Evolutionary conservation across 2,329 filamentous ascomycete genomes (phyloP).

Genomic region (Raffaelea arxii): DNA sequence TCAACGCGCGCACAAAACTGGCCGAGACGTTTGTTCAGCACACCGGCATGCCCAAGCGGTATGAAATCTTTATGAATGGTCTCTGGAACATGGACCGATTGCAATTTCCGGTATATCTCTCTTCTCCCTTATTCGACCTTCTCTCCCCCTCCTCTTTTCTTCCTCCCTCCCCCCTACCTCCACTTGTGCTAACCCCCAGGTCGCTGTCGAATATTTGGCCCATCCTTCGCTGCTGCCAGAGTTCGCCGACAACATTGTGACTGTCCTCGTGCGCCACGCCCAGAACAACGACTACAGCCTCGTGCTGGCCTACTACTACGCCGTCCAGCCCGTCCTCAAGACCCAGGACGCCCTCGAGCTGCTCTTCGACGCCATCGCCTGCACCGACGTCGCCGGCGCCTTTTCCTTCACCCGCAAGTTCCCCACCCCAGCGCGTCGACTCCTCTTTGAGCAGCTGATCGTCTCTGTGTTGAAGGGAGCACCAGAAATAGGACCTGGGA

Average conservation of each 20-base stretch:
- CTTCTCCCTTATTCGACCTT: not conserved
- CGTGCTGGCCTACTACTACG: constrained; percentile 69
- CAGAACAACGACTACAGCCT: constrained; percentile 51
- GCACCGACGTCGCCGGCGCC: constrained; percentile 59
- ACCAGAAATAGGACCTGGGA: constrained; percentile 14
- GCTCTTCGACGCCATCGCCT: constrained; percentile 60
- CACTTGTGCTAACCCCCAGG: constrained; percentile 23
- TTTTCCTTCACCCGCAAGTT: constrained; percentile 63
- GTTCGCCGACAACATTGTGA: constrained; percentile 75
- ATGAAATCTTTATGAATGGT: constrained; percentile 72
- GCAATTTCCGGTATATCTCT: constrained; percentile 48
- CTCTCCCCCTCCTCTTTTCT: no score
- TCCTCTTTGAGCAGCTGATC: constrained; percentile 59
- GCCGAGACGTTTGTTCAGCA: constrained; percentile 48
- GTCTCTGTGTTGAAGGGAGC: constrained; percentile 41
- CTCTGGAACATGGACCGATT: constrained; percentile 70
- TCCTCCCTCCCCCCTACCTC: no score
- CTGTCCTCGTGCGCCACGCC: constrained; percentile 53
- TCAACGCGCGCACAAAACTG: constrained; percentile 35
- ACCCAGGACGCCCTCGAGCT: constrained; percentile 50
- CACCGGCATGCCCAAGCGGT: constrained; percentile 63
- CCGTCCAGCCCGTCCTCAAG: constrained; percentile 63
- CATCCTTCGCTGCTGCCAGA: constrained; percentile 72
- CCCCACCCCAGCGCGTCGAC: constrained; percentile 48
- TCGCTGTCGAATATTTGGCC: constrained; percentile 64